Percentiles rank a stretch among this genome's conserved stretches.
Evolutionary conservation across 2,329 filamentous ascomycete genomes (phyloP).

Genomic region (Nemania sp.): DNA sequence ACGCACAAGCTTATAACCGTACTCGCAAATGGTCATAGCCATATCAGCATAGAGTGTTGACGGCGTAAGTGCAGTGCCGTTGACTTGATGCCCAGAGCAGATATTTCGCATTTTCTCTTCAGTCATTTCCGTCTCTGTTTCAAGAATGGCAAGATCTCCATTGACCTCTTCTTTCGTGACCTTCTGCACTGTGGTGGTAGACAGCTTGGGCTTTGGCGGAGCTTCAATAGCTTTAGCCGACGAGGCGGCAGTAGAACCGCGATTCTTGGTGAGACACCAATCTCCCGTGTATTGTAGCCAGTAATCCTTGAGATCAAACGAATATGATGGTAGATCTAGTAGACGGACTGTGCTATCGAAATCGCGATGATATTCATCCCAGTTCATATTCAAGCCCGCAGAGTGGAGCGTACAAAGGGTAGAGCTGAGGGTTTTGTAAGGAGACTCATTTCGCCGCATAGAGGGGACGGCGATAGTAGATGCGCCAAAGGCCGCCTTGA

Average conservation of each 20-base stretch:
- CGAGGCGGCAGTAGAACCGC: conserved; percentile 55
- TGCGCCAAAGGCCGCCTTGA: conserved; percentile 64
- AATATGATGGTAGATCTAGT: conserved; percentile 68
- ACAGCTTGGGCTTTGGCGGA: conserved; percentile 55
- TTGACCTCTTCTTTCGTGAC: conserved; percentile 65
- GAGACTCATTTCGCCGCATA: conserved; percentile 63
- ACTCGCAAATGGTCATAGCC: conserved; percentile 63
- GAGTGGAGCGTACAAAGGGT: conserved; percentile 61
- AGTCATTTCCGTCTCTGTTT: conserved; percentile 68
- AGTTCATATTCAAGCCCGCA: conserved; percentile 63
- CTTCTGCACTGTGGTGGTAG: conserved; percentile 67
- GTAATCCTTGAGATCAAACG: conserved; percentile 72
- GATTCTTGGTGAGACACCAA: conserved; percentile 70
- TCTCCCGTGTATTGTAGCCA: conserved; percentile 66
- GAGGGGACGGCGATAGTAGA: conserved; percentile 60
- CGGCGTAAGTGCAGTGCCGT: conserved; percentile 67
- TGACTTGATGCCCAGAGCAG: conserved; percentile 68
- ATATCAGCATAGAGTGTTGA: conserved; percentile 58
- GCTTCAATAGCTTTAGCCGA: conserved; percentile 35
- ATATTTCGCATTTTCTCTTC: conserved; percentile 65
- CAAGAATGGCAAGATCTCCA: conserved; percentile 59
- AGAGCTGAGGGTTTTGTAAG: conserved; percentile 65
- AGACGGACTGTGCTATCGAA: conserved; percentile 62
- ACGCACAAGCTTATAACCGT: conserved; percentile 66
- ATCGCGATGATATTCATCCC: conserved; percentile 67